Percentiles rank a stretch among this genome's conserved stretches.
Conservation (phyloP, 805 yeast genomes). For the Ogataea degrootiae region DNA sequence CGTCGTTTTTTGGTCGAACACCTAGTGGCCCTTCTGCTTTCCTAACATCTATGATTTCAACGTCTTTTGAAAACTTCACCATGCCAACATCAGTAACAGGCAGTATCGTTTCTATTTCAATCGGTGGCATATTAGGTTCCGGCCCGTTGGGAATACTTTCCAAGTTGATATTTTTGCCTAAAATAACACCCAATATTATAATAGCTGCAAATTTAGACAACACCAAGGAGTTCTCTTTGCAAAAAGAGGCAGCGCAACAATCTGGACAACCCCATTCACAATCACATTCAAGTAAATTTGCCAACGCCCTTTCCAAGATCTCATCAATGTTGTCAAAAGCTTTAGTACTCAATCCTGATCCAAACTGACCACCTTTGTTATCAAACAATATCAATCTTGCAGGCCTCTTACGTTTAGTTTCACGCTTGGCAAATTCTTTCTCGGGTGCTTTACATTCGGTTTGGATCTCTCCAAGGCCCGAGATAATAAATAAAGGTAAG, state of each 20-base stretch:
- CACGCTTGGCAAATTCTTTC: slow-evolving; percentile 81
- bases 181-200: slow-evolving; percentile 57
- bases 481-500: slow-evolving; percentile 66
- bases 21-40: slow-evolving; percentile 17
- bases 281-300: slow-evolving; percentile 60
- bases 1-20: slow-evolving; percentile 20
- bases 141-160: slow-evolving; percentile 63
- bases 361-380: slow-evolving; percentile 72
- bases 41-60: slow-evolving; percentile 46
- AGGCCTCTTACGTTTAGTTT: slow-evolving; percentile 71
- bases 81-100: slow-evolving; percentile 40
- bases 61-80: slow-evolving; percentile 60
- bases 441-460: slow-evolving; percentile 98
- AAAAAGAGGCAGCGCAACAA: slow-evolving; percentile 79
- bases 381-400: slow-evolving; percentile 84
- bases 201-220: slow-evolving; percentile 83
- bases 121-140: slow-evolving; percentile 67
- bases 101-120: slow-evolving; percentile 62
- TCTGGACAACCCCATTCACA: slow-evolving; percentile 69
- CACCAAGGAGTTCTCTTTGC: slow-evolving; percentile 78
- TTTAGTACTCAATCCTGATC: slow-evolving; percentile 74
- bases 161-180: slow-evolving; percentile 49
- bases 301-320: slow-evolving; percentile 55
- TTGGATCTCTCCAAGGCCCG: slow-evolving; percentile 71
- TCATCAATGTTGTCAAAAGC: slow-evolving; percentile 76